A percentile compares a stretch with the other conserved stretches of the same genome.
Evolutionary conservation across 495 filamentous ascomycete species (phyloP).

Genomic region (Penicillium goetzii): DNA sequence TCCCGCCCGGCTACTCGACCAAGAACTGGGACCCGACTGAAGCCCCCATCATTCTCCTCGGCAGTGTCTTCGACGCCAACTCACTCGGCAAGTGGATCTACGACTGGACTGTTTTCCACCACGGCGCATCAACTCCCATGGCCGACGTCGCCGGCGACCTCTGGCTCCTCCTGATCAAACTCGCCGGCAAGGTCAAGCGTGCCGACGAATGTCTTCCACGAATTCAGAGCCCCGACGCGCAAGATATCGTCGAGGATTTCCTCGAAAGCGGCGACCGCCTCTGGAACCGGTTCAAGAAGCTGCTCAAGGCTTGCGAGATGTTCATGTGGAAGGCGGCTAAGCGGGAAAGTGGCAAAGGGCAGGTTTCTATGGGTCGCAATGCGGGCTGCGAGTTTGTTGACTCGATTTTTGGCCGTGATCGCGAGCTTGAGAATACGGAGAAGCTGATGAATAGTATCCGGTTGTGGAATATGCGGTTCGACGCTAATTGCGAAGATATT

Average conservation of each 20-base stretch:
- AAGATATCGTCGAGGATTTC: slow-evolving; percentile 87
- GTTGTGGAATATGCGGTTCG: slow-evolving; percentile 94
- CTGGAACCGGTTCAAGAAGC: slow-evolving; percentile 80
- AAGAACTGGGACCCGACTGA: slow-evolving; percentile 99
- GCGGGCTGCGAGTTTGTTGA: slow-evolving; percentile 96
- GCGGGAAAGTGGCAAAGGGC: slow-evolving; percentile 61
- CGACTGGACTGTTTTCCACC: slow-evolving; percentile 97
- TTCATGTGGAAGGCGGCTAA: slow-evolving; percentile 86
- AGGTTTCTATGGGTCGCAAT: slow-evolving; percentile 84
- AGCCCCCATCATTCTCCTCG: slow-evolving; percentile 89
- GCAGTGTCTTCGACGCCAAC: slow-evolving; percentile 97
- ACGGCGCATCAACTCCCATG: slow-evolving; percentile 83
- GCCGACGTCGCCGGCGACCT: slow-evolving; percentile 92
- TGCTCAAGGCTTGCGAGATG: slow-evolving; percentile 87
- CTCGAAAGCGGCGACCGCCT: slow-evolving; percentile 88
- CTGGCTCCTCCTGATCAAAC: slow-evolving; percentile 92
- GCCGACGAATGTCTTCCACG: slow-evolving; percentile 79
- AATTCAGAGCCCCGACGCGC: slow-evolving; percentile 70
- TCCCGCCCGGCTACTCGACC: slow-evolving; percentile 89
- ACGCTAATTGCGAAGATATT: slow-evolving; percentile 94
- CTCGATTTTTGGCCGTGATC: slow-evolving; percentile 91
- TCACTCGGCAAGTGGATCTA: slow-evolving; percentile 99
- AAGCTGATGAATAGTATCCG: slow-evolving; percentile 89
- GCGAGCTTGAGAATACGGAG: slow-evolving; percentile 91
- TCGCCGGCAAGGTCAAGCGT: slow-evolving; percentile 94